Percentiles rank a stretch among this genome's conserved stretches.
These are phyloP conservation scores for Neonectria sp. DNA, from an alignment of 2,329 filamentous ascomycete species.

Conservation along the genomic window DNA sequence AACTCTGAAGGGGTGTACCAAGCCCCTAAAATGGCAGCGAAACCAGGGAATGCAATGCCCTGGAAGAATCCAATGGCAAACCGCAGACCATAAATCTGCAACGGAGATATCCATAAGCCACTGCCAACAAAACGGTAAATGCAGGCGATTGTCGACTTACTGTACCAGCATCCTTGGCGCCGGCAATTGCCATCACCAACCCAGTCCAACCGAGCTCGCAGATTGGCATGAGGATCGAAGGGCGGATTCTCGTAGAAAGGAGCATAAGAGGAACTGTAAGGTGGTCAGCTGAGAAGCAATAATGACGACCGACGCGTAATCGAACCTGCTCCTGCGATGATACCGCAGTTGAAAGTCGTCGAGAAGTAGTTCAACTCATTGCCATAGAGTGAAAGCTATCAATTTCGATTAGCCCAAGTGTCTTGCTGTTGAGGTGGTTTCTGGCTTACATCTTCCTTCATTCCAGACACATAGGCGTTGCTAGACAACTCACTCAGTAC, in stretches of 20 bases:
- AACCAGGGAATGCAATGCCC: constrained; percentile 46
- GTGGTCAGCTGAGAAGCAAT: not conserved
- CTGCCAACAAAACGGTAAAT: not conserved
- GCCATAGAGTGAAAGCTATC: constrained; percentile 26
- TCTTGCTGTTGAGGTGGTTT: too few species aligned
- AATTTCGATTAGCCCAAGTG: not conserved
- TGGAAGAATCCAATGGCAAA: constrained; percentile 52
- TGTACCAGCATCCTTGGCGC: constrained; percentile 43
- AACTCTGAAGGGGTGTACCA: constrained; percentile 52
- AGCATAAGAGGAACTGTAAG: constrained; percentile 29
- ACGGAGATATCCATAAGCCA: not conserved
- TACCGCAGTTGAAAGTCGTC: constrained; percentile 32
- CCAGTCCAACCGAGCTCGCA: constrained; percentile 47
- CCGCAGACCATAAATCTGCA: constrained; percentile 46
- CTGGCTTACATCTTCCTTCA: constrained; percentile 30
- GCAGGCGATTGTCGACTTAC: constrained; percentile 6
- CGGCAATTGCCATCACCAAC: constrained; percentile 46
- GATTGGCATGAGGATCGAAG: constrained; percentile 50
- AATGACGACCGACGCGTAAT: too few species aligned
- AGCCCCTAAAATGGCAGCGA: constrained; percentile 46
- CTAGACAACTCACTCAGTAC: not conserved
- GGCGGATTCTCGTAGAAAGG: constrained; percentile 38
- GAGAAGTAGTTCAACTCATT: constrained; percentile 33
- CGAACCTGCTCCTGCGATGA: constrained; percentile 32
- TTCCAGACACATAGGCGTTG: constrained; percentile 35